A percentile compares a stretch with the other conserved stretches of the same genome.
These are phyloP conservation scores for Cornus kousa DNA, from an alignment of 148 eudicot species.

Conservation along the genomic window DNA sequence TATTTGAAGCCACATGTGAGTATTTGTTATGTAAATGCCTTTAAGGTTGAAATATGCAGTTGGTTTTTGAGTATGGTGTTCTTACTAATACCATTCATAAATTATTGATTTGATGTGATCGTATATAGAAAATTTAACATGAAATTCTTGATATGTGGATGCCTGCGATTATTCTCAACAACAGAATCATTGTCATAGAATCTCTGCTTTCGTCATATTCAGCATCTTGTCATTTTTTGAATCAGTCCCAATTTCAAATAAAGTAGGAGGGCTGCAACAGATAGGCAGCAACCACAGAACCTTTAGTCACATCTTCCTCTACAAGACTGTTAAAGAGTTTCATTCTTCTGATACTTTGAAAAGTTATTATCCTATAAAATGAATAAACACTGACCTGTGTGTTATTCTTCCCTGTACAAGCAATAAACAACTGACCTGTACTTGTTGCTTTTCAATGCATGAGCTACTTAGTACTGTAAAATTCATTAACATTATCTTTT, in stretches of 20 bases:
- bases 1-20: slow-evolving; percentile 96
- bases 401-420: too few relatives aligned
- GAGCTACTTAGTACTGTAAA: neutral
- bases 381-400: too few relatives aligned
- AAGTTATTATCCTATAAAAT: too few relatives aligned
- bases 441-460: neutral
- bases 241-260: neutral
- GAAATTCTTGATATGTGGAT: neutral
- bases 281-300: neutral
- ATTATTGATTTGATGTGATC: neutral
- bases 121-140: neutral
- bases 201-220: neutral
- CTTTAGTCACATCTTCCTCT: too few relatives aligned
- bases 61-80: neutral
- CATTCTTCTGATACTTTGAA: neutral
- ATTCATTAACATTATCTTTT: neutral
- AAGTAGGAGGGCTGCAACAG: neutral
- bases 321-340: neutral
- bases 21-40: slow-evolving; percentile 14
- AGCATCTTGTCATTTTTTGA: neutral
- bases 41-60: neutral
- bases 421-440: neutral
- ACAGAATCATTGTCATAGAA: neutral
- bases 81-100: neutral
- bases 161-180: neutral